These are phyloP conservation scores for Globisporangium paddicum DNA, from an alignment of 352 stramenopile species.

Conservation along the genomic window DNA sequence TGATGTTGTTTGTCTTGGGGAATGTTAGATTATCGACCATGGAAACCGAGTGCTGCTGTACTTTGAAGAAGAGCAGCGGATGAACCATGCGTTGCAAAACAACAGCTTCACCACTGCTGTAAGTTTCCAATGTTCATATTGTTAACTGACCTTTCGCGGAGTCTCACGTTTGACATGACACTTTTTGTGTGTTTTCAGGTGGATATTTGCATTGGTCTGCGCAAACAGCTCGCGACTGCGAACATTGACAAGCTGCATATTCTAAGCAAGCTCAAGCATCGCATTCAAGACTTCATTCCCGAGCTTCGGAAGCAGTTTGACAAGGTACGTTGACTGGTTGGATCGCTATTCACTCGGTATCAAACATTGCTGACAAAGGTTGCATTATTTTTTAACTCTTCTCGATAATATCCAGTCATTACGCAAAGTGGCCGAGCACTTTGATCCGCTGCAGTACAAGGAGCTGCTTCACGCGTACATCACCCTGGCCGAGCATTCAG, in stretches of 20 bases:
- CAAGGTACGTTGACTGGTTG: slow-evolving; percentile 26
- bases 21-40: slow-evolving; percentile 52
- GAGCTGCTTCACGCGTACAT: slow-evolving; percentile 83
- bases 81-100: slow-evolving; percentile 61
- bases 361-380: not conserved
- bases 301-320: slow-evolving; percentile 71
- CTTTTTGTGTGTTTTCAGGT: slow-evolving; percentile 29
- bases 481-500: slow-evolving; percentile 65
- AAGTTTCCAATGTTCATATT: slow-evolving; percentile 1
- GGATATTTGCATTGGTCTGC: slow-evolving; percentile 64
- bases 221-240: slow-evolving; percentile 33
- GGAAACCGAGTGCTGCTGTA: slow-evolving; percentile 39
- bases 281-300: slow-evolving; percentile 72
- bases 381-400: not conserved
- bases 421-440: slow-evolving; percentile 55
- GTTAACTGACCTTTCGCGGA: not conserved
- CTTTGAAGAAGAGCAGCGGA: slow-evolving; percentile 74
- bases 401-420: slow-evolving; percentile 40
- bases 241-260: slow-evolving; percentile 55
- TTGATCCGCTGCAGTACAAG: slow-evolving; percentile 72
- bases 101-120: slow-evolving; percentile 70
- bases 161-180: too few relatives aligned
- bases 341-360: not conserved
- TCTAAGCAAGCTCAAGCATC: slow-evolving; percentile 51
- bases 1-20: not conserved